Percentiles rank a stretch among this genome's conserved stretches.
phyloP scores from a whole-genome alignment of 75 land plant genomes.

The Selaginella tamariscina region DNA sequence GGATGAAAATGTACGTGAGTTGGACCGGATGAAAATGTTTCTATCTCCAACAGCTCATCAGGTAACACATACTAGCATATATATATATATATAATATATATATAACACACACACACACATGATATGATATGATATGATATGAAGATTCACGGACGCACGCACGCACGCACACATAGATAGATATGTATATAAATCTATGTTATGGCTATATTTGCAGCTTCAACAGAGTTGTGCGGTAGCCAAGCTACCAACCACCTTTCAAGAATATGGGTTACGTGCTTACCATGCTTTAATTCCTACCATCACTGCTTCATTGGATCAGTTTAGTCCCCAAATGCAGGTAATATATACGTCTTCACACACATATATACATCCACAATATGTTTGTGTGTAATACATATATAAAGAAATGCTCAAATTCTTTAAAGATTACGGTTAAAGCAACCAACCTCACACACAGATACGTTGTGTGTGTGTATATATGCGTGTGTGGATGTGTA shows the following conservation, averaged over 20 bases:
- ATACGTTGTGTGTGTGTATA: too few relatives aligned
- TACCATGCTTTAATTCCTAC: conserved; percentile 26
- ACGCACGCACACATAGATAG: neutral
- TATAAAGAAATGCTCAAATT: too few relatives aligned
- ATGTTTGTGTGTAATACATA: too few relatives aligned
- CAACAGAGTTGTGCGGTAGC: conserved; percentile 31
- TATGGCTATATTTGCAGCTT: conserved; percentile 18
- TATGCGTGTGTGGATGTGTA: too few relatives aligned
- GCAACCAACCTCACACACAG: too few relatives aligned
- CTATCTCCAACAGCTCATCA: conserved; percentile 28
- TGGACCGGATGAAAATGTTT: conserved; percentile 24
- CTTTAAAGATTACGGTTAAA: too few relatives aligned
- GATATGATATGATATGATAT: neutral
- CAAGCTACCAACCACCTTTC: conserved; percentile 15
- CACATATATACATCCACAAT: neutral
- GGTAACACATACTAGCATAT: too few relatives aligned
- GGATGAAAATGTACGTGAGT: conserved; percentile 25
- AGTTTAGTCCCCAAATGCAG: conserved; percentile 16
- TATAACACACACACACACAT: neutral
- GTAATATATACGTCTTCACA: neutral
- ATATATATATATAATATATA: too few relatives aligned
- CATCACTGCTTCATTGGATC: conserved; percentile 17
- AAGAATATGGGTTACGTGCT: conserved; percentile 24
- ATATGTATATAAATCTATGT: neutral
- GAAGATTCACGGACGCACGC: neutral